Evolutionary conservation across 768 basidiomycete genomes (phyloP).

Genomic region (Neoboletus subvelutipes): DNA sequence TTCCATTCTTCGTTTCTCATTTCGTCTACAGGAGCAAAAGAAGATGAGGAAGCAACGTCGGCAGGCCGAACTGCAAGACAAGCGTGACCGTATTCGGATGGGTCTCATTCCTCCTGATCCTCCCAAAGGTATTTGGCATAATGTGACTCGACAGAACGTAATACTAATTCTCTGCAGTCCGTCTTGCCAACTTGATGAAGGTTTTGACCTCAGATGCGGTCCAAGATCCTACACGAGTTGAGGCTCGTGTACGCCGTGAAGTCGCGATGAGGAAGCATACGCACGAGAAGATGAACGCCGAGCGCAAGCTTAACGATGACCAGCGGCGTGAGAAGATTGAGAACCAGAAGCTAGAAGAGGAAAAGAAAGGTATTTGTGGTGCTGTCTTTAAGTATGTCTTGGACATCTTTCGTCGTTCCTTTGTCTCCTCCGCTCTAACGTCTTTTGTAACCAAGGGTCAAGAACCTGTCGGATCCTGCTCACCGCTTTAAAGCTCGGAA

Average conservation of each 20-base stretch:
- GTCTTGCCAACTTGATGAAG: conserved; percentile 94
- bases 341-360: conserved; percentile 81
- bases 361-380: conserved; percentile 78
- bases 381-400: conserved; percentile 86
- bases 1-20: neutral
- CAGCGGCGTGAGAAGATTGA: conserved; percentile 86
- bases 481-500: conserved; percentile 97
- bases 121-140: conserved; percentile 70
- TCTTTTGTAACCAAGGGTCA: conserved; percentile 54
- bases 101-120: conserved; percentile 93
- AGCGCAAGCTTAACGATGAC: conserved; percentile 90
- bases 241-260: conserved; percentile 91
- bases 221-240: conserved; percentile 96
- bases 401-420: neutral
- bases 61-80: conserved; percentile 88
- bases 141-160: too few relatives aligned
- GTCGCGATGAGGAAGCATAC: conserved; percentile 85
- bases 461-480: conserved; percentile 83
- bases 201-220: conserved; percentile 96
- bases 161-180: conserved; percentile 51
- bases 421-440: neutral
- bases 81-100: conserved; percentile 93
- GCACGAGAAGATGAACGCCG: conserved; percentile 93
- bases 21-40: conserved; percentile 73
- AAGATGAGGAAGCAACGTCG: conserved; percentile 92